These are phyloP conservation scores for Inonotus obliquus DNA, from an alignment of 1,284 basidiomycete genomes.

Conservation along the genomic window DNA sequence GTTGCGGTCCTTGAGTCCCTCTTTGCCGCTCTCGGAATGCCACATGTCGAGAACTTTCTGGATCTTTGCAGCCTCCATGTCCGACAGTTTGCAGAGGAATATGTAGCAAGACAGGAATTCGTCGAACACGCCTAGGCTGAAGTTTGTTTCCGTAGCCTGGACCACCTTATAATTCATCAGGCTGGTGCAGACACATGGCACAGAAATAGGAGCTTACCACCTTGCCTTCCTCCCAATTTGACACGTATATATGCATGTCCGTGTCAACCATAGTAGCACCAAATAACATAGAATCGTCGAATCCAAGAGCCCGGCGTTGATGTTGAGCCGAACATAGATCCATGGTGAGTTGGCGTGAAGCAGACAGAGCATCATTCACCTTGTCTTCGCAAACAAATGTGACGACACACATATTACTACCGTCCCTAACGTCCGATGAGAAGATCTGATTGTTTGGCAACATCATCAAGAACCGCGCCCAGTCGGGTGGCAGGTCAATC, in stretches of 20 bases:
- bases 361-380: background rate
- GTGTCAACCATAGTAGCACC: background rate
- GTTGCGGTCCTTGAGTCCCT: background rate
- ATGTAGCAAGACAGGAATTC: background rate
- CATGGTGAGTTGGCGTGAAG: background rate
- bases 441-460: background rate
- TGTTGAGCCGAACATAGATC: background rate
- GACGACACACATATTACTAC: background rate
- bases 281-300: background rate
- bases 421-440: background rate
- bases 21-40: background rate
- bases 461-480: background rate
- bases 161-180: background rate
- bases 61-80: background rate
- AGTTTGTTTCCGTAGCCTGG: background rate
- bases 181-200: background rate
- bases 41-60: background rate
- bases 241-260: background rate
- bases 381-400: background rate
- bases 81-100: background rate
- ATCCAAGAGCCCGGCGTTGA: background rate
- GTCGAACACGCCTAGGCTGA: background rate
- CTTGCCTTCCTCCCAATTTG: background rate
- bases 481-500: background rate
- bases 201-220: background rate